A percentile compares a stretch with the other conserved stretches of the same genome.
Conservation (phyloP, 352 stramenopile genomes). For the Plasmopara viticola region DNA sequence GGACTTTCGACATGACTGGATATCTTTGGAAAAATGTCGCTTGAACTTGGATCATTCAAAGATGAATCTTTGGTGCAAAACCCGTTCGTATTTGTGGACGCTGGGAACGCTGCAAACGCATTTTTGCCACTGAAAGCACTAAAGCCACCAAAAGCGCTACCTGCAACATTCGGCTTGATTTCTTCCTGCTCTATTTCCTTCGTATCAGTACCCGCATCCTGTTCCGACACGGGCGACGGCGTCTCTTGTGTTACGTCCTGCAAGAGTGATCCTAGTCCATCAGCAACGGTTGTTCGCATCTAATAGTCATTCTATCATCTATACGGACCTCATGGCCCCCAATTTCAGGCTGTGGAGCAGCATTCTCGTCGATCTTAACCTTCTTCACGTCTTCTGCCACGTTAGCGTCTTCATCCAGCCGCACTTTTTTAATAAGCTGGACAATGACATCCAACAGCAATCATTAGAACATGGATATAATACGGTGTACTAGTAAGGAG, state of each 20-base stretch:
- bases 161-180: constrained; percentile 21
- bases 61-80: constrained; percentile 21
- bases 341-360: constrained; percentile 18
- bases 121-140: constrained; percentile 43
- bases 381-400: constrained; percentile 45
- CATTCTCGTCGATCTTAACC: constrained; percentile 34
- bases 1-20: constrained; percentile 21
- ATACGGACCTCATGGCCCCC: constrained; percentile 19
- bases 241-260: constrained; percentile 11
- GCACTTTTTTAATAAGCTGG: constrained; percentile 56
- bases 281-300: constrained; percentile 3
- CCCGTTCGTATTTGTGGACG: constrained; percentile 14
- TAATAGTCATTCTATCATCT: not conserved
- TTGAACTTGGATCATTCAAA: constrained; percentile 4
- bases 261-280: not conserved
- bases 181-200: constrained; percentile 17
- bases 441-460: not conserved
- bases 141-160: constrained; percentile 48
- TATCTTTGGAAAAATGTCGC: constrained; percentile 7
- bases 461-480: not conserved
- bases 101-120: constrained; percentile 41
- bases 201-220: constrained; percentile 2
- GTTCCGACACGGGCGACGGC: constrained; percentile 9
- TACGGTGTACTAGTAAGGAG: not conserved
- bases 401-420: constrained; percentile 40